Evolutionary conservation across 2,329 filamentous ascomycete genomes (phyloP), one percentile per base, ranked within the genome.

Genomic region (Fusarium succisae): DNA sequence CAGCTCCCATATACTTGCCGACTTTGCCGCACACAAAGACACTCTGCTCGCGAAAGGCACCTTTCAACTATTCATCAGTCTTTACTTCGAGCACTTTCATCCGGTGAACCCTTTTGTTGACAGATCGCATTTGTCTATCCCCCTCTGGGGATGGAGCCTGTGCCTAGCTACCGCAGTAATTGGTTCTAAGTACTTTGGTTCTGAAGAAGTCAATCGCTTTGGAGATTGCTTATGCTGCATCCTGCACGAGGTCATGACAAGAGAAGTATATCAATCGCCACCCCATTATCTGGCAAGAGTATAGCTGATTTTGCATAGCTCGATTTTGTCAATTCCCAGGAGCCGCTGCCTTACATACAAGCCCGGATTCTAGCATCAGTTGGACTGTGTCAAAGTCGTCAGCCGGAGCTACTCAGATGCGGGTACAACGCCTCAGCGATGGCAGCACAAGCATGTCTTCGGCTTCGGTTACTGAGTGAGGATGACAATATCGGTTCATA

Each of bases 251-350:
- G 8, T 51, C 8, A 35, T 35, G 48, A 3, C 22, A n/a, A 20
- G 17, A 35, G 48, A 51, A 10, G 48, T 51, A 32, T 20, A 1
- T 14, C 8, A 12, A 18, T 24, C 15, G 1, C 6, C 15, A 9
- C 0, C 26, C 6, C 1, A 24, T 3, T 8, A 20, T 8, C 5
- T 14, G 45, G 7, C 7, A 30, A n/a, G 10, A 17, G 10, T n/a
- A 2, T 35, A 24, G 17, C 30, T 51, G 1, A 51, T 6, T 18
- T 20, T 13, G 8, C 6, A 14, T 51, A 51, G 48, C 48, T 51
- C 8, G 48, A 51, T 2, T 51, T 35, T 35, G 11, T 51, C 15
- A 14, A 14, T 6, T 35, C 48, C 5, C 48, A 35, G 12, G 48
- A 51, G 30, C 30, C 48, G n/a, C 2, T 51, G 11, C 48, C 48